Base-by-base conservation (phyloP, 2,329 filamentous ascomycete genomes). In the Exophiala oligosperma region DNA sequence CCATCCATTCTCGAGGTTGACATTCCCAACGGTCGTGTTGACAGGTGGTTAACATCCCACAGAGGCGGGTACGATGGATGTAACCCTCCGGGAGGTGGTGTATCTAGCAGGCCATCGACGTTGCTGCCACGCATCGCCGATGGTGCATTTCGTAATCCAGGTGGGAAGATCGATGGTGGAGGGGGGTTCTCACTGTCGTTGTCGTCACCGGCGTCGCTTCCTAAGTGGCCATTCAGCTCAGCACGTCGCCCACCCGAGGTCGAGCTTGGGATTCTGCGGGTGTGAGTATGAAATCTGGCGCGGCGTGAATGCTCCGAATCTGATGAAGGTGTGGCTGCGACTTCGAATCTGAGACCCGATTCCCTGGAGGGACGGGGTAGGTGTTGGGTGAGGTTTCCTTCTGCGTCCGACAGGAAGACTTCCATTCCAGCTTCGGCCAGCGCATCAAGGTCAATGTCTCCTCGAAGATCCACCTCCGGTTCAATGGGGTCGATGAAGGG, bases 1-100 rank as follows among this genome's bases (percentile, higher is more conserved):
- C 91, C 91, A 72, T 95, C 87, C 1, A 88, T 62, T 51, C 59
- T 56, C 12, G 69, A 65, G 44, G 54, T 57, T 21, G 66, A 40
- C n/a, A 38, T 55, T n/a, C 52, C 53, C 48, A 49, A 28, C 11
- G 57, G 64, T 17, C 60, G 63, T 26, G 56, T 63, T 7, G 61
- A 66, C 23, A 60, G 70, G 62, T 73, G 70, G 35, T 71, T 70
- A 56, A 75, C 69, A 32, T 74, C 70, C 44, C 71, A 61, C 12
- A 67, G 54, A 43, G 64, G 63, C 7, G 66, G 66, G 32, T 64
- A 65, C 2, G 59, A 58, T 40, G 49, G 29, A 32, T 60, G 55
- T 43, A 56, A 56, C 14, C 46, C 47, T 49, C 64, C 63, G 32
- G 60, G 55, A 26, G 65, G 61, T 29, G 63, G 56, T 28, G 59